A percentile compares a stretch with the other conserved stretches of the same genome.
Conservation (phyloP, 306 rosid genomes). For the Medicago lupulina region DNA sequence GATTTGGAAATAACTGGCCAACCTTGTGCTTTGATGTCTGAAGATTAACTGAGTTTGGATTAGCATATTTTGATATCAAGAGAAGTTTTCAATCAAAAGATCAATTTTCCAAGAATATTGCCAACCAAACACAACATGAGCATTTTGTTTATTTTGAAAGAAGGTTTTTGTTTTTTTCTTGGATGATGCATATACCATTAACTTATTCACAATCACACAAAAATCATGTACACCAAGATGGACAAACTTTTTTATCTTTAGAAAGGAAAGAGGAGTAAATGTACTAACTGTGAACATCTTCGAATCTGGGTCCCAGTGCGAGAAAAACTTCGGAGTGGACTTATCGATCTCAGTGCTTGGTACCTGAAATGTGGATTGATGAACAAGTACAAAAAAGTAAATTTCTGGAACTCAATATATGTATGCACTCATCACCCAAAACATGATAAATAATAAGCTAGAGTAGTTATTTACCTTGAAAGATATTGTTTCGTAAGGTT, state of each 20-base stretch:
- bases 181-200: slow-evolving; percentile 27
- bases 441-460: neutral
- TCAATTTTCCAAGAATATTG: neutral
- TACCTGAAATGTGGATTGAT: slow-evolving; percentile 59
- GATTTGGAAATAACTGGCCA: neutral
- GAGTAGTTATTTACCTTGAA: slow-evolving; percentile 71
- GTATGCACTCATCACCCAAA: neutral
- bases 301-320: slow-evolving; percentile 98
- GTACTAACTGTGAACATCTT: slow-evolving; percentile 93
- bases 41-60: neutral
- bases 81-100: slow-evolving; percentile 1
- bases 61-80: neutral
- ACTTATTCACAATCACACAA: slow-evolving; percentile 21
- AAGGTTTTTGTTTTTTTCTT: neutral
- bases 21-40: neutral
- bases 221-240: neutral
- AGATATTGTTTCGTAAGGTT: slow-evolving; percentile 89
- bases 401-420: neutral
- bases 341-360: slow-evolving; percentile 97
- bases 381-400: slow-evolving; percentile 17
- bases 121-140: neutral
- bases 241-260: slow-evolving; percentile 8
- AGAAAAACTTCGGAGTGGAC: slow-evolving; percentile 90
- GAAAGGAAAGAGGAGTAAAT: slow-evolving; percentile 15
- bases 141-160: neutral